Evolutionary conservation across 2,329 filamentous ascomycete species (phyloP).

Genomic region (Fusarium sp.): DNA sequence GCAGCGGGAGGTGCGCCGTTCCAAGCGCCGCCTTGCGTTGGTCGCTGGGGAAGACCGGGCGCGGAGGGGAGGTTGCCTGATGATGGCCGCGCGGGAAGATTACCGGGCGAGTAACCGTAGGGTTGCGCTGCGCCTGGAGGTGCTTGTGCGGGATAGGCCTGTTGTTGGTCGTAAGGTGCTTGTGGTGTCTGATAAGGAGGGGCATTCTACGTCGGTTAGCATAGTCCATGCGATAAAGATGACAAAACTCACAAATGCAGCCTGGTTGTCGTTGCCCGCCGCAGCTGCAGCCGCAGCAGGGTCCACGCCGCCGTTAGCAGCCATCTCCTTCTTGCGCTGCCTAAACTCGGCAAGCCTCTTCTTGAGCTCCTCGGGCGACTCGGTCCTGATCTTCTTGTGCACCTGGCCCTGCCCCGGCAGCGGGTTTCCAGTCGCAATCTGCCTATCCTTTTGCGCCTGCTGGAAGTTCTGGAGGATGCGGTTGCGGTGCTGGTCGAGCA

Average conservation of each 20-base stretch:
- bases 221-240: background rate
- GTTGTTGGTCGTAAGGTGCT: slow-evolving; percentile 37
- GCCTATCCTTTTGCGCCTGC: slow-evolving; percentile 83
- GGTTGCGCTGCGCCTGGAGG: slow-evolving; percentile 37
- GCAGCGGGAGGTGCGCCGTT: slow-evolving; percentile 45
- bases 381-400: slow-evolving; percentile 77
- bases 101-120: slow-evolving; percentile 54
- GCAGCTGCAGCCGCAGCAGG: slow-evolving; percentile 41
- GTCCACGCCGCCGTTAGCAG: slow-evolving; percentile 58
- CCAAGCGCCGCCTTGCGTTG: slow-evolving; percentile 51
- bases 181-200: slow-evolving; percentile 53
- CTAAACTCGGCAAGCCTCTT: slow-evolving; percentile 82
- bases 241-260: slow-evolving; percentile 66
- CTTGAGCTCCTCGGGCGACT: slow-evolving; percentile 81
- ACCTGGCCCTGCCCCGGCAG: slow-evolving; percentile 67
- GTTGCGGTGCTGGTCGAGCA: slow-evolving; percentile 84
- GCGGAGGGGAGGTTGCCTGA: slow-evolving; percentile 53
- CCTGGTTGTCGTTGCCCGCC: slow-evolving; percentile 58
- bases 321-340: slow-evolving; percentile 71
- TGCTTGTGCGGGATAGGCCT: slow-evolving; percentile 43
- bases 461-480: slow-evolving; percentile 88
- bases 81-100: slow-evolving; percentile 59
- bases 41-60: slow-evolving; percentile 58
- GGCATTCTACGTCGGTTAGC: slow-evolving; percentile 49
- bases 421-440: slow-evolving; percentile 85